Base-by-base conservation (phyloP, 805 yeast species). In the Komagataella mondaviorum region DNA sequence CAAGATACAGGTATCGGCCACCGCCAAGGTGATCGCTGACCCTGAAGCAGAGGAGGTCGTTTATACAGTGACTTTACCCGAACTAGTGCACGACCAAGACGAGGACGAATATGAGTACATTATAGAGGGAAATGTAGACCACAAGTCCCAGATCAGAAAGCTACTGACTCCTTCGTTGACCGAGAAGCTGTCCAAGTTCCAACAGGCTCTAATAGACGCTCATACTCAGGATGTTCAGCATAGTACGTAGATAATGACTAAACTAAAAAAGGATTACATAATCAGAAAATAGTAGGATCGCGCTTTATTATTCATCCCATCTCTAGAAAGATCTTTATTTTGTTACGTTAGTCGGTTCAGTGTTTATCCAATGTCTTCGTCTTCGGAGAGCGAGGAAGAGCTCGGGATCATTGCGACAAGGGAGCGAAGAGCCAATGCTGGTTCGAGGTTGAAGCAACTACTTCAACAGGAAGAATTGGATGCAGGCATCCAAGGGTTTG, bases 361-460 rank as follows among this genome's bases (percentile, higher is more conserved):
- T 44, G n/a, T 44, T 14, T n/a, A 17, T 17, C 23, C 23, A 44
- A 17, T 44, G 23, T 44, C 20, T 44, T 44, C 39, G 8, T 30
- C 39, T 30, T 30, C 39, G 14, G 39, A 30, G 39, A 30, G 39
- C 12, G 39, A 30, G 14, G 39, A 30, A 30, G 39, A 30, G 39
- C 39, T 30, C 6, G 39, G 39, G 14, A 72, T 88, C 52, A 84
- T 85, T 57, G 80, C 85, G 18, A 83, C 95, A 3, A 76, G 97
- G 55, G 69, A 79, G 54, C 73, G 88, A 56, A 78, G 99, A 51
- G 66, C 88, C 47, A 93, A 91, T 67, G 99, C 99, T 1, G 99
- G 99, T 14, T 84, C 87, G 50, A 73, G 93, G 51, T 71, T 93
- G 62, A 78, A 79, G 59, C 80, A 80, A 52, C 73, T 93, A 54